phyloP scores from a whole-genome alignment of 2,329 filamentous ascomycete species.

The Apiospora kogelbergensis region DNA sequence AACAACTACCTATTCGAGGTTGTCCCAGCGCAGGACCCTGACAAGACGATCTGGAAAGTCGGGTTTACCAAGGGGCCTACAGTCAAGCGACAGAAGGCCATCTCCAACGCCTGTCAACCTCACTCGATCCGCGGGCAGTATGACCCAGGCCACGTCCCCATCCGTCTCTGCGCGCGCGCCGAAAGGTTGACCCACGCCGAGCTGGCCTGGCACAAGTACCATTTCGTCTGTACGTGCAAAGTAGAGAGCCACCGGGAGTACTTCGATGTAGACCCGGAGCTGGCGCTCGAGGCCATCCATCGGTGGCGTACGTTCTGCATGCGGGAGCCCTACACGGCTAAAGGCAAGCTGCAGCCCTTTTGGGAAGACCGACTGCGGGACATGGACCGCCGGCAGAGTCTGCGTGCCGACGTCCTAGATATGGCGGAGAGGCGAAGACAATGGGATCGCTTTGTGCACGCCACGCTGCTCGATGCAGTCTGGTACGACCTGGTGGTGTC shows the following conservation, averaged over 20 bases:
- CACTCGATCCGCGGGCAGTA: conserved; percentile 6
- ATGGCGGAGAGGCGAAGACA: background rate
- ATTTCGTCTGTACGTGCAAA: conserved; percentile 8
- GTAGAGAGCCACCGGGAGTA: conserved; percentile 9
- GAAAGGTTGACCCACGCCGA: conserved; percentile 14
- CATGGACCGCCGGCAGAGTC: background rate
- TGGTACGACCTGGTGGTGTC: background rate
- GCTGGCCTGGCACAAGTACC: background rate
- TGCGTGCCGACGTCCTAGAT: background rate
- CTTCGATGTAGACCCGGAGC: conserved; percentile 5
- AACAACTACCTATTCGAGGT: conserved; percentile 16
- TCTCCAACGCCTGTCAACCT: conserved; percentile 8
- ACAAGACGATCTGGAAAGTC: conserved; percentile 12
- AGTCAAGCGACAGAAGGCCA: background rate
- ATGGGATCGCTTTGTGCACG: conserved; percentile 7
- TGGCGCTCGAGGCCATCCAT: conserved; percentile 11
- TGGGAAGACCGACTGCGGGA: conserved; percentile 9
- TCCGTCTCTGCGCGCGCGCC: conserved; percentile 9
- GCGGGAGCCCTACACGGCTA: conserved; percentile 11
- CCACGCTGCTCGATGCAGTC: background rate
- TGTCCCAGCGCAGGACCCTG: background rate
- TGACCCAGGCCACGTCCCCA: conserved; percentile 13
- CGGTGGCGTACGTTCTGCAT: conserved; percentile 13
- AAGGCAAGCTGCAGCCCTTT: conserved; percentile 11
- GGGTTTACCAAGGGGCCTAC: conserved; percentile 8